Evolutionary conservation across 352 stramenopile genomes (phyloP), one percentile per base, ranked within the genome.

Genomic region (Phytophthora podocarpi): DNA sequence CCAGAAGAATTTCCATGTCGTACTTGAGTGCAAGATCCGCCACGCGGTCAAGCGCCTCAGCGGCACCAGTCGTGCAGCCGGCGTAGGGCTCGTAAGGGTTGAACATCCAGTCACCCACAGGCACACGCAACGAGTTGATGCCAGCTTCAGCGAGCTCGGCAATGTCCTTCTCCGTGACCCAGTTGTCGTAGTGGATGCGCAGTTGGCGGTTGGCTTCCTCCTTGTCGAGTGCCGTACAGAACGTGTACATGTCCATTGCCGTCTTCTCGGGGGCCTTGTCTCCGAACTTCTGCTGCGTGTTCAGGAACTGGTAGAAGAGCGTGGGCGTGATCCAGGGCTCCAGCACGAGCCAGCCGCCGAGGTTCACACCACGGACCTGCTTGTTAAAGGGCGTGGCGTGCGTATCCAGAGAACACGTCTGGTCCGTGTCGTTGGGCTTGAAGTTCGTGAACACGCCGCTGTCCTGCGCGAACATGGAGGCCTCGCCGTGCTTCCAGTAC

Each of bases 251-350:
- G 68, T 98, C 95, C 85, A 98, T 97, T 8, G 78, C 95, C 6
- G 85, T 95, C 40, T 91, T 93, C 48, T 91, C 78, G 1, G 80
- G 84, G 18, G 93, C 83, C 37, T 96, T 71, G 56, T 93, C 78
- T 8, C 80, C 81, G 51, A 77, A 89, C 18, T 68, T 70, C 49
- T 93, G 79, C 51, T 90, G 76, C 0, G 80, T 90, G 52, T 64
- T 73, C 3, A 99, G 68, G 75, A 98, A 98, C 69, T 99, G 95
- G 78, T 98, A 98, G 72, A 98, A 99, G 20, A 99, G 70, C 58
- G 78, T 89, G 23, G 96, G 96, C 21, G 94, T 98, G 69, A 99
- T 96, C 95, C 95, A 99, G 15, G 93, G 92, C 76, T 99, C 96
- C 23, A 99, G 74, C n/a, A 99, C 96, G 66, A 99, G 87, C 91